Evolutionary conservation across 2,329 filamentous ascomycete species (phyloP), one percentile per base, ranked within the genome.

Genomic region (Colletotrichum falcatum): DNA sequence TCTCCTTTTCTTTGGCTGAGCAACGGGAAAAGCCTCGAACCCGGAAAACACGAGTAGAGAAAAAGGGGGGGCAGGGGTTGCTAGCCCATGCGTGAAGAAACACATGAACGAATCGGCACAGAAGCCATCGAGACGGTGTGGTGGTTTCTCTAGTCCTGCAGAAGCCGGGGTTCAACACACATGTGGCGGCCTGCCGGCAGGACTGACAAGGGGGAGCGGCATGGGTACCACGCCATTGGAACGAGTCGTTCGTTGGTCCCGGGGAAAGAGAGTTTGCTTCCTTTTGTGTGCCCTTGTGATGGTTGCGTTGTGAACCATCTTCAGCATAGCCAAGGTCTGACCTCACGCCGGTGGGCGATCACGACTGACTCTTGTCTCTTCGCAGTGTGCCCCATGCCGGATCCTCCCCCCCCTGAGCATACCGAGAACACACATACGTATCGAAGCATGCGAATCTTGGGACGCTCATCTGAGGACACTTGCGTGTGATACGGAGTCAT

Each of bases 1-100:
- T 46, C 60, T 53, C 30, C 48, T 60, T 35, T 70, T 44, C 33
- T 51, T 66, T 70, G 61, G 46, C 66, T 39, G 62, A 73, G 71
- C 56, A 73, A 66, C 54, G 33, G 58, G 48, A 8, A 51, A 28
- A 28, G 42, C 20, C 20, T 30, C 30, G 30, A 35, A n/a, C 20
- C n/a, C 49, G 46, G 16, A 35, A 62, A 46, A n/a, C n/a, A 4
- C 39, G 39, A 16, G 18, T 8, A n/a, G 42, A 7, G 42, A 18
- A 20, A 18, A 6, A 11, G 7, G 33, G 33, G 1, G 37, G 37
- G 37, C 37, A n/a, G 3, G n/a, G 18, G 20, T n/a, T 3, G 11
- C 42, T n/a, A n/a, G 42, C n/a, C 4, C 11, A 44, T 44, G 42
- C 11, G 5, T 5, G 9, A 12, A 46, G 44, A 5, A 46, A 46